Conservation (phyloP, 1,139 yeast genomes). For the Suhomyces anneliseae region DNA sequence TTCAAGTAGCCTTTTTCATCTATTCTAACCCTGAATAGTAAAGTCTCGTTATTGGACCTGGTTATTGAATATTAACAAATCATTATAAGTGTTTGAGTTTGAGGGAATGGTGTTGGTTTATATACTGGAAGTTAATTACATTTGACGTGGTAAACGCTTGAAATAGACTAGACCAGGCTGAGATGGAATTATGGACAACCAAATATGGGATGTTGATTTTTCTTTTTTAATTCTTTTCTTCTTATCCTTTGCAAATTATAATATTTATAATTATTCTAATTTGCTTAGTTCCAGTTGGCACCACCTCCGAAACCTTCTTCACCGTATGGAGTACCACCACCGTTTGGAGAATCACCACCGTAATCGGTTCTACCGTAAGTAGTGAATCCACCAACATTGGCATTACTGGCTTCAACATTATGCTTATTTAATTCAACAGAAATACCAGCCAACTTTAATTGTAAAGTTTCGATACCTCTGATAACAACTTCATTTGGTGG, state of each 20-base stretch:
- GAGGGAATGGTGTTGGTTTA: too few species aligned
- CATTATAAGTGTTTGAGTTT: too few species aligned
- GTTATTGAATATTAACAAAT: too few species aligned
- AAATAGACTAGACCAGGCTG: too few species aligned
- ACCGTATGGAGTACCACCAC: constrained; percentile 47
- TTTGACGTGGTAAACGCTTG: too few species aligned
- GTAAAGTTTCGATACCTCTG: constrained; percentile 80
- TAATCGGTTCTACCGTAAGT: constrained; percentile 49
- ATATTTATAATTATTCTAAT: too few species aligned
- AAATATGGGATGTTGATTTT: too few species aligned
- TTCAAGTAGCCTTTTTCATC: background rate
- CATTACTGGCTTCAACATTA: constrained; percentile 48
- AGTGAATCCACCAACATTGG: constrained; percentile 46
- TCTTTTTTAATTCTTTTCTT: too few species aligned
- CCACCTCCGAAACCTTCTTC: constrained; percentile 46
- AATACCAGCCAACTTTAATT: constrained; percentile 87
- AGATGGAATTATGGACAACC: too few species aligned
- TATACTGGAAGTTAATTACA: too few species aligned
- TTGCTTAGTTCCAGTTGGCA: constrained; percentile 10
- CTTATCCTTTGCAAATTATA: background rate
- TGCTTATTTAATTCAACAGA: constrained; percentile 76
- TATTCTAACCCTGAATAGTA: background rate
- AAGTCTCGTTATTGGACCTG: too few species aligned
- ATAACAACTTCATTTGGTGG: constrained; percentile 87
- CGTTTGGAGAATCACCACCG: constrained; percentile 39